Percentiles rank a stretch among this genome's conserved stretches.
Evolutionary conservation across 2,329 filamentous ascomycete species (phyloP).

Genomic region (Stagonosporopsis tanaceti): DNA sequence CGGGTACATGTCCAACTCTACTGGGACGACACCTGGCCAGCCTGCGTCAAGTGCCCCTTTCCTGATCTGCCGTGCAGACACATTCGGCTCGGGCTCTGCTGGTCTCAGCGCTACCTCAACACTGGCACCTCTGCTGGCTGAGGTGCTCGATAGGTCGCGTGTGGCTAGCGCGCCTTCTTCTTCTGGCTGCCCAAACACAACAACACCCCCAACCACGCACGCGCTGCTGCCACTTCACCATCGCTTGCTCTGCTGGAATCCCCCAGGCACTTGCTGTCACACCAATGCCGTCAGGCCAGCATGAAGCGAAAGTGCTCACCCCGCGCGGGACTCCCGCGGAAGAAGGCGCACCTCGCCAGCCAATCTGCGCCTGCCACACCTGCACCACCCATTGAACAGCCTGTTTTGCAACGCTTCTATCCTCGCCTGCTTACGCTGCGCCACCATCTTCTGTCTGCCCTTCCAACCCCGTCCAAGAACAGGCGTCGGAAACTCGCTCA

Average conservation of each 20-base stretch:
- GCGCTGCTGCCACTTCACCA: constrained; percentile 9
- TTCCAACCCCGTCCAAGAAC: constrained; percentile 71
- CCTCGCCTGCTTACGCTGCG: constrained; percentile 70
- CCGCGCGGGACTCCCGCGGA: constrained; percentile 31
- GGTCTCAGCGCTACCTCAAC: background rate
- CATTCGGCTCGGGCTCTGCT: background rate
- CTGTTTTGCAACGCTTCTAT: constrained; percentile 75
- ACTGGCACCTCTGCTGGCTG: background rate
- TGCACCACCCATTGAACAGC: constrained; percentile 58
- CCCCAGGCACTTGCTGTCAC: constrained; percentile 1
- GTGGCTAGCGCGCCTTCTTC: constrained; percentile 11
- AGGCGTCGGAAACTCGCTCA: constrained; percentile 57
- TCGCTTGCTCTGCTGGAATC: constrained; percentile 2
- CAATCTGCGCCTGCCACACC: constrained; percentile 46
- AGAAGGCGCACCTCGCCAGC: constrained; percentile 34
- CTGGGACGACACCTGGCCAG: constrained; percentile 5
- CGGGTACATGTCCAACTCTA: constrained; percentile 8
- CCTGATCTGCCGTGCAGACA: background rate
- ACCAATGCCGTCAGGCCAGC: constrained; percentile 14
- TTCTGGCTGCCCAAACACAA: constrained; percentile 14
- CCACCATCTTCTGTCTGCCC: constrained; percentile 70
- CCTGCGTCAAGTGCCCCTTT: background rate
- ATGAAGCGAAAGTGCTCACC: constrained; percentile 45
- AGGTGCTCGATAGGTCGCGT: background rate
- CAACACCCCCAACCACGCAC: constrained; percentile 11